These are phyloP conservation scores for Ambrosia trifida DNA, from an alignment of 129 eudicot species.

Conservation along the genomic window DNA sequence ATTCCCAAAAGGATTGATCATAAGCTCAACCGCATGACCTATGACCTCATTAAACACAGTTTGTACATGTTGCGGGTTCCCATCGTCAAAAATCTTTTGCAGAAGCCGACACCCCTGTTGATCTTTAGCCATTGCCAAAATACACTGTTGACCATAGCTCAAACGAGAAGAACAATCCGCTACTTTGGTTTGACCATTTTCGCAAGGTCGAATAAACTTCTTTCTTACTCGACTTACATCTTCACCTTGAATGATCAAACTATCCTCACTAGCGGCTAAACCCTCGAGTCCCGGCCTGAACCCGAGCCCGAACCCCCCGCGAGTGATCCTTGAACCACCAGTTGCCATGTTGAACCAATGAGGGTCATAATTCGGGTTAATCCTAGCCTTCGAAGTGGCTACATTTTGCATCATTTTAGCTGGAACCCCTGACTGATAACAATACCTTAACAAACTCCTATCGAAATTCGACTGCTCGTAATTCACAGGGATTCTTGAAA, in stretches of 20 bases:
- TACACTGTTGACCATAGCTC: conserved; percentile 45
- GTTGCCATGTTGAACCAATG: conserved; percentile 29
- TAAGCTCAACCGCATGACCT: conserved; percentile 70
- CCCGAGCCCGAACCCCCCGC: conserved; percentile 21
- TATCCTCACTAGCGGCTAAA: conserved; percentile 43
- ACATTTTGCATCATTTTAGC: conserved; percentile 31
- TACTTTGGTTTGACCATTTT: conserved; percentile 35
- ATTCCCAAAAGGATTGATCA: conserved; percentile 80
- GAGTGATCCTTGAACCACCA: conserved; percentile 38
- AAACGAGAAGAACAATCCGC: conserved; percentile 28
- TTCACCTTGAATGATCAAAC: conserved; percentile 66
- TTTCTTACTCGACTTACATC: conserved; percentile 38
- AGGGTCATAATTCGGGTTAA: conserved; percentile 24
- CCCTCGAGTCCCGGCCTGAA: conserved; percentile 31
- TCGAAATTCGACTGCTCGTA: conserved; percentile 30
- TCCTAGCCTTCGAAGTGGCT: conserved; percentile 24
- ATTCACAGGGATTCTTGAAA: conserved; percentile 36
- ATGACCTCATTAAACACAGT: conserved; percentile 63
- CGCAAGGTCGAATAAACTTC: conserved; percentile 30
- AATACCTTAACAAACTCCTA: conserved; percentile 19
- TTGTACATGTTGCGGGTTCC: conserved; percentile 57
- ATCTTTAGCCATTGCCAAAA: conserved; percentile 67
- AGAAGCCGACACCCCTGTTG: conserved; percentile 77
- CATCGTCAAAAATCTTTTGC: conserved; percentile 72
- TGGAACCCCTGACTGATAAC: conserved; percentile 50